Base-by-base conservation (phyloP, 1,139 yeast genomes). In the Pichia sp. region DNA sequence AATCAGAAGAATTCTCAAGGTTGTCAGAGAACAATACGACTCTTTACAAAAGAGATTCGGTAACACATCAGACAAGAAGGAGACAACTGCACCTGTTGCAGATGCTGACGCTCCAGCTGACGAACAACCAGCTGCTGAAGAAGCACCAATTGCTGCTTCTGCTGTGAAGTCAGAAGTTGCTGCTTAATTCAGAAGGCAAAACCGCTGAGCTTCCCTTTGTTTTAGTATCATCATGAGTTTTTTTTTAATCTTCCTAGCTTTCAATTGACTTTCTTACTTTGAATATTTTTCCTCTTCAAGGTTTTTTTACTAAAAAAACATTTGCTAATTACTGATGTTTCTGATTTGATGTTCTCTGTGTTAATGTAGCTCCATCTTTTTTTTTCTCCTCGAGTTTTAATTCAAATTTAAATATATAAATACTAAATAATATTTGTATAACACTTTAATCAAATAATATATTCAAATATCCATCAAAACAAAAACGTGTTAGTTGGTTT, bases 1-100 rank as follows among this genome's bases (percentile, higher is more conserved):
- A 56, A 60, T 68, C 56, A 67, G 69, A 67, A 63, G 64, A 62
- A 66, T 68, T 54, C 41, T 63, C 45, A 66, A 56, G 50, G 60
- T 64, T 52, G 57, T 64, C 30, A 67, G 67, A 62, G 60, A 60
- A 45, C 70, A 67, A 55, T 63, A 59, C 59, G 68, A 64, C 36
- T 54, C 63, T n/a, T 40, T 67, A 52, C 61, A 61, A 55, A 67
- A 62, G 50, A 64, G 68, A 61, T 61, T 67, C 51, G 61, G 62
- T 43, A 42, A 19, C 30, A 8, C 41, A 10, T 38, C 41, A 38
- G 31, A 61, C 47, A 26, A 56, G 40, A 34, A 54, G 45, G 42
- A 58, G 16, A 51, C 56, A 15, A 53, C 49, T 45, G 55, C 54
- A 8, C 44, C 50, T 11, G 29, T 40, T 34, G 56, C 50, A 34